Conservation (phyloP, 2,329 filamentous ascomycete genomes). For the Thelonectria olida region DNA sequence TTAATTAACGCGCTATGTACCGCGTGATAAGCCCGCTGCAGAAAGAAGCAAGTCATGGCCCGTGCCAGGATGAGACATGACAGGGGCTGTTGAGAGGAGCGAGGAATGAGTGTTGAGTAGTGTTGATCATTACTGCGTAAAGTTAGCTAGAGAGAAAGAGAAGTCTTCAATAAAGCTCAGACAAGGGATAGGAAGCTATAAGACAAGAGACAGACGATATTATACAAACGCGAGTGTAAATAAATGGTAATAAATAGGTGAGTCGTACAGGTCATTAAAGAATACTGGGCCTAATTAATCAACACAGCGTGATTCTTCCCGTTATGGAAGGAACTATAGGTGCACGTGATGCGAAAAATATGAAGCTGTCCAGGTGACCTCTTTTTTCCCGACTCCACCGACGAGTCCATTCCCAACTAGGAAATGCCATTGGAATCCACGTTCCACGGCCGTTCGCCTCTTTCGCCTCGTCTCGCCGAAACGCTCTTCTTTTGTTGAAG, state of each 20-base stretch:
- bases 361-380: conserved; percentile 39
- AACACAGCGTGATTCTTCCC: conserved; percentile 5
- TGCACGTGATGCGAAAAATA: conserved; percentile 37
- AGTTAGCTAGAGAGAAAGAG: no score
- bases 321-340: conserved; percentile 1
- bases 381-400: conserved; percentile 35
- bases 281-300: neutral
- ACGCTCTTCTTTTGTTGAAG: neutral
- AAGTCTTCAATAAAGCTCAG: no score
- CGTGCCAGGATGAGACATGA: neutral
- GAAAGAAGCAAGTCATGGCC: neutral
- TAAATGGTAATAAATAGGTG: no score
- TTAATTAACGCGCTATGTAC: neutral
- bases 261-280: no score
- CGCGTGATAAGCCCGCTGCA: neutral
- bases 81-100: neutral
- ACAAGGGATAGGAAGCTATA: no score
- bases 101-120: neutral
- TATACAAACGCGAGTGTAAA: neutral
- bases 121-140: neutral
- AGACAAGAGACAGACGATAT: neutral
- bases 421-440: conserved; percentile 23
- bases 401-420: conserved; percentile 32
- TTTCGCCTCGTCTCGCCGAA: conserved; percentile 10
- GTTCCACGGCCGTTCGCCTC: conserved; percentile 8